phyloP scores from a whole-genome alignment of 371 early-diverging fungal genomes.

The Mortierella sp. region DNA sequence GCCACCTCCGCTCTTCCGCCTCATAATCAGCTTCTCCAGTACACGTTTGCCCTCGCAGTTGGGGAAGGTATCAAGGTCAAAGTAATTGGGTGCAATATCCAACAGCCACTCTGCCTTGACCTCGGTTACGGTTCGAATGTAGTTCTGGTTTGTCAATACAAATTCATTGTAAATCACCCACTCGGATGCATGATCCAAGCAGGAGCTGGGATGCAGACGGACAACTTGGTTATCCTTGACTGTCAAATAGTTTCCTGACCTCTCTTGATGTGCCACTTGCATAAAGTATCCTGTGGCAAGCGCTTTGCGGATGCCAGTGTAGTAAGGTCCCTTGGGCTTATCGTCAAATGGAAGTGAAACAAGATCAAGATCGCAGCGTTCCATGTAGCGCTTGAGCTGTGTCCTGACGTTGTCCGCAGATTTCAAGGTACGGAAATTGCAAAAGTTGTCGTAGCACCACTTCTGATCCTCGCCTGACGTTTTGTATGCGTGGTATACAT shows the following conservation, averaged over 20 bases:
- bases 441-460: slow-evolving; percentile 95
- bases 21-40: slow-evolving; percentile 68
- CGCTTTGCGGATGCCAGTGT: slow-evolving; percentile 88
- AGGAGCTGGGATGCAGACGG: slow-evolving; percentile 93
- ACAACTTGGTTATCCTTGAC: slow-evolving; percentile 98
- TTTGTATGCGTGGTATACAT: slow-evolving; percentile 94
- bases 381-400: slow-evolving; percentile 91
- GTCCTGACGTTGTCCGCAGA: slow-evolving; percentile 92
- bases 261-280: slow-evolving; percentile 96
- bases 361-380: slow-evolving; percentile 77
- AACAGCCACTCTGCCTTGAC: slow-evolving; percentile 94
- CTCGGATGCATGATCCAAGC: slow-evolving; percentile 90
- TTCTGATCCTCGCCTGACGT: slow-evolving; percentile 75
- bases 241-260: slow-evolving; percentile 91
- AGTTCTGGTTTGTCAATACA: slow-evolving; percentile 96
- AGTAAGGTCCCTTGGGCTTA: slow-evolving; percentile 70
- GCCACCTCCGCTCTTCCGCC: slow-evolving; percentile 53
- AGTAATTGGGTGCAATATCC: slow-evolving; percentile 89
- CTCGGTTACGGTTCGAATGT: slow-evolving; percentile 94
- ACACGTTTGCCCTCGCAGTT: slow-evolving; percentile 91
- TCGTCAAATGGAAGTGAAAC: slow-evolving; percentile 82
- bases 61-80: slow-evolving; percentile 89
- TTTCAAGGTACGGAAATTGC: slow-evolving; percentile 89
- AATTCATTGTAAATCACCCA: slow-evolving; percentile 99
- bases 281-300: slow-evolving; percentile 94